Base-by-base conservation (phyloP, 768 basidiomycete species). In the Tulasnella sp. region DNA sequence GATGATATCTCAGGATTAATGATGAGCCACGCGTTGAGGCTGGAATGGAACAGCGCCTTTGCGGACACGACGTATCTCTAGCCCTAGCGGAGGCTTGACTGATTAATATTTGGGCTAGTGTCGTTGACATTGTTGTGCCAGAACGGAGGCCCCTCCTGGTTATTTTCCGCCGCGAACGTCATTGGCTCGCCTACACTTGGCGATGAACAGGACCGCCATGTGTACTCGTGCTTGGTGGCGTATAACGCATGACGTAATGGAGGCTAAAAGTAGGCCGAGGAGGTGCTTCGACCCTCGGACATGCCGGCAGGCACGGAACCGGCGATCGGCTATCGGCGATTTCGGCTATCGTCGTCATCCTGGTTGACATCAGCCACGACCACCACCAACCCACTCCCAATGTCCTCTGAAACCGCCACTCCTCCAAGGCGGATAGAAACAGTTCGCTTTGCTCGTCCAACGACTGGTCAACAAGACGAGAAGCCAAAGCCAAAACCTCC, bases 371-470 rank as follows among this genome's bases (percentile, higher is more conserved):
- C 44, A n/a, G 14, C 21, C 10, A 52, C 52, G 5, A 52, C 52
- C 21, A 52, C 52, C 48, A 52, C 48, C 48, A 19, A 24, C 52
- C 31, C 31, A 1, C 16, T 34, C 31, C 62, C 16, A 44, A 68
- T 68, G 62, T 27, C 62, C 62, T 68, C 62, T 34, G 34, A 31
- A 68, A 68, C 62, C 62, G 62, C 62, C 16, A 68, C 62, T 27
- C 62, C 62, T 38, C 73, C 73, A 42, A 40, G 24, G n/a, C 73
- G 73, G 38, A 74, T 74, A 74, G 73, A 74, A 74, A 74, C 73
- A n/a, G 31, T 74, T 38, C 73, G 73, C n/a, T 74, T 74, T 16
- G 73, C 73, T 40, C 73, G 73, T 74, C 73, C 73, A 40, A 74
- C 73, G 18, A 74, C 62, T 34, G 62, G 31, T 21, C 31, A 74